Evolutionary conservation across 1,139 yeast genomes (phyloP), one percentile per base, ranked within the genome.

Genomic region (Debaryomyces robertsiae): DNA sequence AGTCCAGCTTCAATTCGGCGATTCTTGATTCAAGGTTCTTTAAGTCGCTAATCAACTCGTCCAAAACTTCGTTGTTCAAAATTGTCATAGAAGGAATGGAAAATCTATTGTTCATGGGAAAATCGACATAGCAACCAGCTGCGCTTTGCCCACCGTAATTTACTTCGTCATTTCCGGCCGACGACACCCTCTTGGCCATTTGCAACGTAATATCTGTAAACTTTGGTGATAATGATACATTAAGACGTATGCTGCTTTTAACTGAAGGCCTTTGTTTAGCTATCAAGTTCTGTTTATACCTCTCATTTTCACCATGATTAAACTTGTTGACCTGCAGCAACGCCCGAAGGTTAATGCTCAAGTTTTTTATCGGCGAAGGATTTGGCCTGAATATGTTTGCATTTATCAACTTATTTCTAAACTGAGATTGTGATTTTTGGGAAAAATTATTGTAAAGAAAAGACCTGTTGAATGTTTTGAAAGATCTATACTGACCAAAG

Each of bases 111-210:
- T 69, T 73, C 19, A 77, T 47, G 15, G 65, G 63, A 54, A 81
- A 81, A 46, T 81, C 85, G 34, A 81, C 75, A 54, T 67, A 73
- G 37, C 80, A 71, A 1, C 84, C 83, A 7, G 45, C 45, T 27
- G 55, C 46, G 10, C 46, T 35, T 34, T 45, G 47, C 19, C 52
- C 45, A 3, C 39, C 24, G 30, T 48, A 46, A 4, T 41, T 34
- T 32, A 49, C 48, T 34, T 59, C 65, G 36, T 53, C 52, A 7
- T 40, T 41, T 9, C 58, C 47, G 9, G 63, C 63, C 6, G 59
- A 32, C 1, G 71, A 55, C 16, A 65, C 66, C 2, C 63, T 58
- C 33, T 58, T 61, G 2, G 76, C 75, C 52, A 69, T 53, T 30
- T 54, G 56, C 39, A 71, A 58, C 17, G 72, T 69, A 43, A 67